These are phyloP conservation scores for Pestalotiopsis sp. DNA, from an alignment of 2,329 filamentous ascomycete species.

Conservation along the genomic window DNA sequence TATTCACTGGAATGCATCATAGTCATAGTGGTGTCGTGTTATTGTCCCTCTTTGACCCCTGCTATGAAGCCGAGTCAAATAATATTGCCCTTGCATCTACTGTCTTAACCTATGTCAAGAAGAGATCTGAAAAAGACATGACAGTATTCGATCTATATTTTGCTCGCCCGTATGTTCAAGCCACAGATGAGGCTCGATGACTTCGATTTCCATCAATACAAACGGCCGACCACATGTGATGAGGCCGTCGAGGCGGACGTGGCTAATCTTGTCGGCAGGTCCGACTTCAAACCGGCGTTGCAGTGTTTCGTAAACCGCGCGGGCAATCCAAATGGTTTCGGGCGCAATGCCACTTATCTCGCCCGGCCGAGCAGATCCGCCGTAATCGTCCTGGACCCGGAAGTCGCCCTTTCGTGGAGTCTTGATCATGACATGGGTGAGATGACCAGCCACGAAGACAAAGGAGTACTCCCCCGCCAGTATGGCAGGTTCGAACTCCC, in stretches of 20 bases:
- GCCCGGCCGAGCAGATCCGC: background rate
- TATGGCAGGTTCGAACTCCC: background rate
- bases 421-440: background rate
- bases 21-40: too few species aligned
- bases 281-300: background rate
- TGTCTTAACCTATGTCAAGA: too few species aligned
- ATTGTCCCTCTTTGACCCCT: too few species aligned
- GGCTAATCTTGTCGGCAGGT: background rate
- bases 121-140: background rate
- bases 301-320: background rate
- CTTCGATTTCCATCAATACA: background rate
- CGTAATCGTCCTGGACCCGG: background rate
- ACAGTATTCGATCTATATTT: background rate
- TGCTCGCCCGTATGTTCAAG: background rate
- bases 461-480: background rate
- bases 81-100: too few species aligned
- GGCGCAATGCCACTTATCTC: background rate
- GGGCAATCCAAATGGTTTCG: background rate
- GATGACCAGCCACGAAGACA: background rate
- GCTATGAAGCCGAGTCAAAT: too few species aligned
- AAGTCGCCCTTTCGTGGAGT: background rate
- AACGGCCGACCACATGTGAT: background rate
- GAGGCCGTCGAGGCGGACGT: background rate
- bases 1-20: too few species aligned
- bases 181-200: background rate